Percentiles rank a stretch among this genome's conserved stretches.
phyloP scores from a whole-genome alignment of 2,329 filamentous ascomycete genomes.

The Thelonectria discophora region DNA sequence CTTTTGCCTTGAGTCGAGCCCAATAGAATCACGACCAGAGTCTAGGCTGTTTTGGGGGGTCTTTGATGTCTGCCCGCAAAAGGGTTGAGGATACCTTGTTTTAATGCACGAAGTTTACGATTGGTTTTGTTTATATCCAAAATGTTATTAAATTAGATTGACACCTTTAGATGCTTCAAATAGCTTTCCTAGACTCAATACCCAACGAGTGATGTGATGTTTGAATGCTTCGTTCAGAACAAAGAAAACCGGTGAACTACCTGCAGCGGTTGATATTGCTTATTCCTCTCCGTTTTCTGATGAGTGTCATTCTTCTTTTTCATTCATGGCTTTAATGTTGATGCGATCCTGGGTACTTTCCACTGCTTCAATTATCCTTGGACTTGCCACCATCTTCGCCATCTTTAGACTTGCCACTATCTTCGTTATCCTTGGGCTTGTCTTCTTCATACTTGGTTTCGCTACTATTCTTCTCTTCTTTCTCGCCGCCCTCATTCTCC shows the following conservation, averaged over 20 bases:
- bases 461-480: slow-evolving; percentile 4
- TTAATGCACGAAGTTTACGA: slow-evolving; percentile 43
- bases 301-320: slow-evolving; percentile 14
- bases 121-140: not conserved
- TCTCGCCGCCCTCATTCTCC: slow-evolving; percentile 4
- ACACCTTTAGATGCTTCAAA: not conserved
- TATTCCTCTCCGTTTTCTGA: not conserved
- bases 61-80: slow-evolving; percentile 36
- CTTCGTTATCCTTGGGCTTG: slow-evolving; percentile 22
- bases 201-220: no score
- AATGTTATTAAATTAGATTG: not conserved
- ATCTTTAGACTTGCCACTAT: slow-evolving; percentile 26
- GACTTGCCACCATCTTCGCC: slow-evolving; percentile 22
- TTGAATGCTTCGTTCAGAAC: not conserved
- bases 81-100: slow-evolving; percentile 40
- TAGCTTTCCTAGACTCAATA: no score
- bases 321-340: no score
- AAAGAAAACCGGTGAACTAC: not conserved
- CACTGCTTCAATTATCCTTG: not conserved
- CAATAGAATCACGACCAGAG: slow-evolving; percentile 34
- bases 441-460: slow-evolving; percentile 29
- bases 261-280: slow-evolving; percentile 10
- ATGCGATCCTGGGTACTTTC: slow-evolving; percentile 15
- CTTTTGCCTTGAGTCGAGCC: slow-evolving; percentile 35
- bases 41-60: slow-evolving; percentile 35